Evolutionary conservation across 805 yeast genomes (phyloP).

Genomic region (Kodamaea lidongshanica): DNA sequence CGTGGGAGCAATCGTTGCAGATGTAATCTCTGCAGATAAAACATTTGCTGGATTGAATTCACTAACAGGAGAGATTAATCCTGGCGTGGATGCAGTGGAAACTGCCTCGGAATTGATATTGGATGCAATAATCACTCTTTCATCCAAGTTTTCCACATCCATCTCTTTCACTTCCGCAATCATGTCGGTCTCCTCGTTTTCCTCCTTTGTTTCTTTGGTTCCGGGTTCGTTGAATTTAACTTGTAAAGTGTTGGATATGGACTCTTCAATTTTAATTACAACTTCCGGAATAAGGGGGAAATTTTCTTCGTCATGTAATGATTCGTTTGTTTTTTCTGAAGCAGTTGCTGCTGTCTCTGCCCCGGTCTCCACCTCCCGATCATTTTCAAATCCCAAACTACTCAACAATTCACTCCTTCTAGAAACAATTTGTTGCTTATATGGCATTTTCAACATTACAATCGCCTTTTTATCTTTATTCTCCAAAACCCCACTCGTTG

Average conservation of each 20-base stretch:
- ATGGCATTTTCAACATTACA: slow-evolving; percentile 19
- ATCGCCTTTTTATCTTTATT: slow-evolving; percentile 7
- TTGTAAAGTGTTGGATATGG: slow-evolving; percentile 18
- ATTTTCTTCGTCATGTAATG: slow-evolving; percentile 11
- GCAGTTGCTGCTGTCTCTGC: slow-evolving; percentile 1
- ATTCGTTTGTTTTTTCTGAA: slow-evolving; percentile 1
- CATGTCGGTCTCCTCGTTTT: slow-evolving; percentile 7
- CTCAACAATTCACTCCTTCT: slow-evolving; percentile 14
- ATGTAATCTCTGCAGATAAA: slow-evolving; percentile 8
- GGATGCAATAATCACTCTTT: slow-evolving; percentile 2
- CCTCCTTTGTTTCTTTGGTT: slow-evolving; percentile 11
- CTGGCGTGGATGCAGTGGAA: slow-evolving; percentile 6
- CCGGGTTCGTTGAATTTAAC: too few relatives aligned
- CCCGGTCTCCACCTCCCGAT: slow-evolving; percentile 1
- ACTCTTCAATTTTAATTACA: slow-evolving; percentile 17
- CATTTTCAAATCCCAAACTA: slow-evolving; percentile 4
- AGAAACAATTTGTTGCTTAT: slow-evolving; percentile 18
- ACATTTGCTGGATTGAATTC: slow-evolving; percentile 7
- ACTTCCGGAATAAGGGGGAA: slow-evolving; percentile 23
- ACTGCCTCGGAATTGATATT: too few relatives aligned
- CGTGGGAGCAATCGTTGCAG: slow-evolving; percentile 2
- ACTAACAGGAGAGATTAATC: slow-evolving; percentile 22
- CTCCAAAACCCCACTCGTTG: slow-evolving; percentile 4
- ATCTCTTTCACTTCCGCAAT: slow-evolving; percentile 4
- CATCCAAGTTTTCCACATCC: slow-evolving; percentile 1